Base-by-base conservation (phyloP, 306 rosid genomes). In the Cajanus cajan region DNA sequence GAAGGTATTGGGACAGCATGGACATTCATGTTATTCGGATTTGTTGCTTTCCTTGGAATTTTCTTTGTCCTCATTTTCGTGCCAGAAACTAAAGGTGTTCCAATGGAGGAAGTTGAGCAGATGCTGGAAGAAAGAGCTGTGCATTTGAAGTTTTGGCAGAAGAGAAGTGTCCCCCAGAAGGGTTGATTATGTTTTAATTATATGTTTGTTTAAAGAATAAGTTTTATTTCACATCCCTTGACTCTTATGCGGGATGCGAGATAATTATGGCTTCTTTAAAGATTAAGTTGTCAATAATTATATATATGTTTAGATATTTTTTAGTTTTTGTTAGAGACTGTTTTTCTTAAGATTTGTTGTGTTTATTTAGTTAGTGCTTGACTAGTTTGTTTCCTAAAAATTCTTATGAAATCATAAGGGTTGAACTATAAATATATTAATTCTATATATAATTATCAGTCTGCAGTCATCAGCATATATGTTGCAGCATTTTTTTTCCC, bases 81-180 rank as follows among this genome's bases (percentile, higher is more conserved):
- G 1, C 90, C 91, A 0, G 90, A 90, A 66, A 90, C 93, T 1
- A 90, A 86, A 47, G 91, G 94, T 7, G 86, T 90, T 62, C 91
- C 89, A 2, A 82, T 88, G 14, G 94, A 91, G 63, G 88, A 87
- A 61, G 85, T 89, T 67, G 94, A 86, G 87, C 71, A 65, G 64
- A 86, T 78, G 94, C 76, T 91, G 62, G 84, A 86, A 2, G 19
- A 24, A 3, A 88, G 83, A 72, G 54, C 82, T 55, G 0, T 91
- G 64, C 86, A 86, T 1, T 78, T 80, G 9, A 86, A 52, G 87
- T 91, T 91, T 21, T 89, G 93, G 93, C 8, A 78, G 76, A 82
- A 74, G 28, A 62, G 41, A 1, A 61, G 48, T 44, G 37, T 0
- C 14, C 4, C 25, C 5, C 80, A 34, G 2, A 76, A 63, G 73